Conservation (phyloP, 805 yeast genomes). For the Saccharomycopsis sp. region DNA sequence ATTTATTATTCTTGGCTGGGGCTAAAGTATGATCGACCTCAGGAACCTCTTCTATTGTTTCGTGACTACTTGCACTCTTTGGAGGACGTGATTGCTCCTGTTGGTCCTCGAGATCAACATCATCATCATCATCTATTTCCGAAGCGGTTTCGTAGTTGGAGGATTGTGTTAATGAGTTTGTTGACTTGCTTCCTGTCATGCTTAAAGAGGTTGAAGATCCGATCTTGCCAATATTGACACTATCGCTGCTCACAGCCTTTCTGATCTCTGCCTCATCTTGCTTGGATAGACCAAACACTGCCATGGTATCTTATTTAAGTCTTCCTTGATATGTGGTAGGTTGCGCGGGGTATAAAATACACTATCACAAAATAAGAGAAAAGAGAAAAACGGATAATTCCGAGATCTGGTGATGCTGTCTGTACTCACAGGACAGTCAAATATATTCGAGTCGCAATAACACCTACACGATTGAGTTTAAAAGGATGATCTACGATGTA, state of each 20-base stretch:
- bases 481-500: neutral
- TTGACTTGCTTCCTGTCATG: neutral
- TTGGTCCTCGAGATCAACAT: neutral
- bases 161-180: neutral
- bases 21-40: neutral
- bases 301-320: neutral
- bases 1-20: neutral
- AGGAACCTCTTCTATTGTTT: neutral
- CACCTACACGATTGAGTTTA: neutral
- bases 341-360: neutral
- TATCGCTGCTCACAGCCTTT: neutral
- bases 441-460: neutral
- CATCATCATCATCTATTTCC: neutral
- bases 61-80: neutral
- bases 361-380: neutral
- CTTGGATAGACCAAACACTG: neutral
- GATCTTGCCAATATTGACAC: neutral
- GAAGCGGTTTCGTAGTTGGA: conserved; percentile 1
- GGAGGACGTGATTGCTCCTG: neutral
- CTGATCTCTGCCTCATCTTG: neutral
- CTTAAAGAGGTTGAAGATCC: neutral
- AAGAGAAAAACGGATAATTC: too few species aligned
- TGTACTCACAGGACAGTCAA: neutral
- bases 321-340: too few species aligned
- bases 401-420: too few species aligned